Percentiles rank a stretch among this genome's conserved stretches.
Evolutionary conservation across 2,329 filamentous ascomycete species (phyloP).

Genomic region (Gaeumannomyces tritici): DNA sequence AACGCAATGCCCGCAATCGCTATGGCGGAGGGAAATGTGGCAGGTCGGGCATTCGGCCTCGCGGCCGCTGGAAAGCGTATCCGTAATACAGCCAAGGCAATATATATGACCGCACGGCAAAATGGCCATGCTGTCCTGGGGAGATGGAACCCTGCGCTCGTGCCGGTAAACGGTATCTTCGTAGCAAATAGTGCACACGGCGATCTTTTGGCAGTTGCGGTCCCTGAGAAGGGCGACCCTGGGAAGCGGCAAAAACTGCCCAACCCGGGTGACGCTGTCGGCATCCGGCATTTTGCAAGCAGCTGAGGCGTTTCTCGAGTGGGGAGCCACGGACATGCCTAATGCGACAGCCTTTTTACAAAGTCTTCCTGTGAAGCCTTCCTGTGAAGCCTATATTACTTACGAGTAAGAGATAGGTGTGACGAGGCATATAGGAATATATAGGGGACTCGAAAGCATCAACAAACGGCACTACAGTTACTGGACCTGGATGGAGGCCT

Average conservation of each 20-base stretch:
- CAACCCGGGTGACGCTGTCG: neutral
- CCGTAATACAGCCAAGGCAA: neutral
- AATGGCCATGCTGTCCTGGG: neutral
- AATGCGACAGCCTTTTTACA: no score
- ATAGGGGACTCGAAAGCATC: no score
- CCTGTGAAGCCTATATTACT: no score
- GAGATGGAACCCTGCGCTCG: neutral
- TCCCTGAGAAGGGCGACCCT: neutral
- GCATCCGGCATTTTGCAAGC: neutral
- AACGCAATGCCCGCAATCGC: neutral
- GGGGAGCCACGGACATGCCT: no score
- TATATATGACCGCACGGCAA: slow-evolving; percentile 3
- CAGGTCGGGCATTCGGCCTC: neutral
- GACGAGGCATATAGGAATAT: no score
- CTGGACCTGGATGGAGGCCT: neutral
- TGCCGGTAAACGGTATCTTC: neutral
- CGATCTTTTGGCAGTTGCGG: neutral
- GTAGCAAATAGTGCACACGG: neutral
- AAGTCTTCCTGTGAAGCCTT: no score
- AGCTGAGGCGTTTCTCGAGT: no score
- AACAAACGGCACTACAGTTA: neutral
- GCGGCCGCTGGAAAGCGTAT: neutral
- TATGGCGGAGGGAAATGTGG: neutral
- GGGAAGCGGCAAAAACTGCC: neutral
- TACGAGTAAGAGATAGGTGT: no score